Evolutionary conservation across 208 protist species (phyloP), one percentile per base, ranked within the genome.

Genomic region (Trypanosoma theileri): DNA sequence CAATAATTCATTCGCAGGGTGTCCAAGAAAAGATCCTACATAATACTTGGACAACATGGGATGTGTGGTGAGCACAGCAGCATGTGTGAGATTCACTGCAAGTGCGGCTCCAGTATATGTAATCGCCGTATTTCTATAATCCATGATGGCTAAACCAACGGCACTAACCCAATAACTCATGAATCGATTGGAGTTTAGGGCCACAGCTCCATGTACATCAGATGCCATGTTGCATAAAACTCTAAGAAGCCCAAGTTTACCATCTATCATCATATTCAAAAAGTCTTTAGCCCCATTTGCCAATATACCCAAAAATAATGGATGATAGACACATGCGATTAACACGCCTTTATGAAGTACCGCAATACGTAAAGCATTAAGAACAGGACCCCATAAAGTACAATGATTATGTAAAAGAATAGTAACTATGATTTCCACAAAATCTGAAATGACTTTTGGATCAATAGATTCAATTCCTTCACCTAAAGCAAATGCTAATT

Each of bases 51-150:
- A 65, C 14, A 82, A 71, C 0, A 16, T 31, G 41, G 80, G 63
- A n/a, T 21, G 67, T 0, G 72, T 75, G 2, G 67, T 69, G 22
- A 72, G 67, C 12, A 85, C 72, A 56, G 88, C 80, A 45, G 71
- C 68, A 44, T 83, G 61, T 13, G 81, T 66, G 22, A 96, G 22
- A 70, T 93, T 94, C 6, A 84, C 44, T 1, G 88, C 78, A 0
- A 96, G 73, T 41, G 86, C 90, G 16, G 91, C 81, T 0, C 82
- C 88, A 0, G 88, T 85, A 70, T 94, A 93, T 8, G 86, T 77
- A 53, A 94, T 81, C 9, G 78, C 71, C 31, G 51, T 67, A 31
- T 74, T 71, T 54, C 67, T 67, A 45, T 65, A 52, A 52, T 93
- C 88, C 59, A 86, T 72, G 9, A 96, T 56, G 1, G 80, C 86